phyloP scores from a whole-genome alignment of 2,329 filamentous ascomycete genomes.

The Cladosporium sp. region DNA sequence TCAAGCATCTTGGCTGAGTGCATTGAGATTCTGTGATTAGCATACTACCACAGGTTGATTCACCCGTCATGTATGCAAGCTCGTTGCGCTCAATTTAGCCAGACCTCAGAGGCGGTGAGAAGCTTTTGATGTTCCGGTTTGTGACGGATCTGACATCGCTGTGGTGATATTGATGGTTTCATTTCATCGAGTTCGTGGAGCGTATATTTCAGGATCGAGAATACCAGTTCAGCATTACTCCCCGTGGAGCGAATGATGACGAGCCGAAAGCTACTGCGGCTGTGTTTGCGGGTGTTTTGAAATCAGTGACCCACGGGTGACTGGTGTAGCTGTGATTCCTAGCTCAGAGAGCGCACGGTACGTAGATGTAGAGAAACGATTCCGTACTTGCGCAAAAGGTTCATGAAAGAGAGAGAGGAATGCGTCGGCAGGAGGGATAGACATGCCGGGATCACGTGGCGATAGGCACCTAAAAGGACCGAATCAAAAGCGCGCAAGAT shows the following conservation, averaged over 20 bases:
- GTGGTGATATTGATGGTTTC: no score
- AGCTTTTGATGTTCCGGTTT: not conserved
- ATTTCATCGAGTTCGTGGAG: not conserved
- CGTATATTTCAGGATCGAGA: not conserved
- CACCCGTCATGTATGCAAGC: not conserved
- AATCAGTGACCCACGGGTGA: not conserved
- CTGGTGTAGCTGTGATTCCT: not conserved
- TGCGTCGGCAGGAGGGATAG: not conserved
- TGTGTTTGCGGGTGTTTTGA: not conserved
- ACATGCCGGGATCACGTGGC: not conserved
- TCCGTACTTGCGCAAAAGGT: not conserved
- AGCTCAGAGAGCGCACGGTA: not conserved
- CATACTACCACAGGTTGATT: not conserved
- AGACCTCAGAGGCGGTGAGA: no score
- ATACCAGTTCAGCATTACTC: not conserved
- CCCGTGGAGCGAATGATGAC: not conserved
- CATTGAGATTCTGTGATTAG: not conserved
- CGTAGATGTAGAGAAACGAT: not conserved
- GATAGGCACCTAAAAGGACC: not conserved
- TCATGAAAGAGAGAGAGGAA: not conserved
- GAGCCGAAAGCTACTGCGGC: not conserved
- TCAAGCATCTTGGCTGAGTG: not conserved
- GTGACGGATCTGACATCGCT: not conserved
- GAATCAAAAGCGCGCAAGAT: constrained; percentile 2
- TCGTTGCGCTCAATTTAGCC: not conserved